Base-by-base conservation (phyloP, 78 protist species). In the Kipferlia bialata region DNA sequence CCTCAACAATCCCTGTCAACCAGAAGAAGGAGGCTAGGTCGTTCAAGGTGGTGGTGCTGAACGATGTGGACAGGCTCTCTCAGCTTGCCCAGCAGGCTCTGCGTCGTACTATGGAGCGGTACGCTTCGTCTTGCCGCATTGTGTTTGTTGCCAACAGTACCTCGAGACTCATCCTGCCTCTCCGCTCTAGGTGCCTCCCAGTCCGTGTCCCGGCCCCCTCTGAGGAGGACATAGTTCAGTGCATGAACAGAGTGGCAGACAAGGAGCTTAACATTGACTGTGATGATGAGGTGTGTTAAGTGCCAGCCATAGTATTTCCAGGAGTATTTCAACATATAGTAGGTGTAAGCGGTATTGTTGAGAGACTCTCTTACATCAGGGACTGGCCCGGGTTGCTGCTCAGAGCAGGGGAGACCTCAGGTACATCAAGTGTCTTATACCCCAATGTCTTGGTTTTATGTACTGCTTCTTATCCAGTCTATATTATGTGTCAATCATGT, bases 81-180 rank as follows among this genome's bases (percentile, higher is more conserved):
- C 54, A 66, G 32, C 81, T 80, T 0, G 97, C 98, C 0, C 99
- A 95, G 75, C 89, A 88, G 32, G 98, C 96, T 18, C 91, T 95
- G 7, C 81, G 99, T 26, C 87, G 99, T 38, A 93, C 97, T 16
- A 95, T 95, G 99, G 99, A 95, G 54, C 79, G 67, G 53, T 90
- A 83, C 82, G 64, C 75, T n/a, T 3, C 48, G 13, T 65, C 72
- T n/a, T 76, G 80, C 58, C 77, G 98, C 16, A 33, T 94, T 2
- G 75, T 94, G 2, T 71, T 94, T 12, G 26, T 54, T 63, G 75
- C 89, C 48, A 79, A 64, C 44, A 59, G 65, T 37, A 55, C 83
- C 37, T 33, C 76, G n/a, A 70, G 74, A 36, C 81, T 95, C 13
- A 79, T 95, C 33, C 87, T 79, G 18, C 96, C 99, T 18, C 61